These are phyloP conservation scores for Melanopsichium pennsylvanicum DNA, from an alignment of 1,284 basidiomycete genomes.

Conservation along the genomic window DNA sequence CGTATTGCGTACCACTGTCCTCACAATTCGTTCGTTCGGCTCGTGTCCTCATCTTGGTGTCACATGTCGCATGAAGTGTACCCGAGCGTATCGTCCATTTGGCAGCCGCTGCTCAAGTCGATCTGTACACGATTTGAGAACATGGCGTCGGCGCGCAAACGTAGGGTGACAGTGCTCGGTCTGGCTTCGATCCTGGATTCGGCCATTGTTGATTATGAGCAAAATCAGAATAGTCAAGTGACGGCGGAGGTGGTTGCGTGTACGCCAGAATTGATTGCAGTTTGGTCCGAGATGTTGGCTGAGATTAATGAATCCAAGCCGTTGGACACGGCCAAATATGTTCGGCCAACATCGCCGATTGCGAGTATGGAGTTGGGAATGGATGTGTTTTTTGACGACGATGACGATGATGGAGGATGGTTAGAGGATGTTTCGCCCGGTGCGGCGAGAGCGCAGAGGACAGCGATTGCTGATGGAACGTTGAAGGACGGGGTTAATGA, in stretches of 20 bases:
- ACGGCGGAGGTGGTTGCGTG: slow-evolving; percentile 16
- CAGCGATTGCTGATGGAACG: slow-evolving; percentile 47
- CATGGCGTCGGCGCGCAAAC: slow-evolving; percentile 54
- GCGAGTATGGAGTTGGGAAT: slow-evolving; percentile 43
- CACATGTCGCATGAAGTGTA: slow-evolving; percentile 23
- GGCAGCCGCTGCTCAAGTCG: slow-evolving; percentile 32
- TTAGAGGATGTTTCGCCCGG: slow-evolving; percentile 58
- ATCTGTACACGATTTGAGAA: slow-evolving; percentile 53
- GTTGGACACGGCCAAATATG: slow-evolving; percentile 24
- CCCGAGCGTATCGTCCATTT: slow-evolving; percentile 15
- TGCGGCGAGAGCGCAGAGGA: slow-evolving; percentile 42
- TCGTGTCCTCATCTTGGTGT: slow-evolving; percentile 36
- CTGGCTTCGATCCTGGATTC: slow-evolving; percentile 46
- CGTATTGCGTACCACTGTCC: slow-evolving; percentile 50
- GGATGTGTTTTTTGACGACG: slow-evolving; percentile 37
- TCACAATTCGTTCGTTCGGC: slow-evolving; percentile 38
- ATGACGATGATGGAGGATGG: slow-evolving; percentile 40
- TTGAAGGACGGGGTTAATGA: slow-evolving; percentile 33
- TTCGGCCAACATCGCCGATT: slow-evolving; percentile 39
- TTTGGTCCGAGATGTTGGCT: slow-evolving; percentile 60
- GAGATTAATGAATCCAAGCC: slow-evolving; percentile 48
- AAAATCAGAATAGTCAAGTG: background rate
- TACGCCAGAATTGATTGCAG: slow-evolving; percentile 49
- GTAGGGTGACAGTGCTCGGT: slow-evolving; percentile 53
- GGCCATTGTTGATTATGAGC: slow-evolving; percentile 19